Evolutionary conservation across 2,329 filamentous ascomycete genomes (phyloP), one percentile per base, ranked within the genome.

Genomic region (Aphanocladium album): DNA sequence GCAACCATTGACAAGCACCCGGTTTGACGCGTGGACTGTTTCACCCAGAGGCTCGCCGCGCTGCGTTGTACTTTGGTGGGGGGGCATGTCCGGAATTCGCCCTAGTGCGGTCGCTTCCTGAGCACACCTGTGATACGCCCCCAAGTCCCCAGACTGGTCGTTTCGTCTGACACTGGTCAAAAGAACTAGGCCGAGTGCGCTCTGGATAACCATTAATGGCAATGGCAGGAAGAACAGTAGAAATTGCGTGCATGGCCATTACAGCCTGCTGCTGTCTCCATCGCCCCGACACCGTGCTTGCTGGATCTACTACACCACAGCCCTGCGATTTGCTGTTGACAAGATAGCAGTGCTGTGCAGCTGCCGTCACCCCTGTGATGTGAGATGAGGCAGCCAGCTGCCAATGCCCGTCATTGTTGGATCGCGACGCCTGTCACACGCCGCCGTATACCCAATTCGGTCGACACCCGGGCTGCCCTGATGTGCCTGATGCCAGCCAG

Each of bases 121-220:
- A 37, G 47, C 4, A 43, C 21, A 43, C 21, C 25, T 35, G 37
- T 53, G 57, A 53, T 59, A 52, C 39, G 50, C 57, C 49, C 23
- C 11, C 21, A 14, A 33, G 41, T 17, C 11, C 19, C 27, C 17
- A 16, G 30, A 23, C 57, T 47, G 27, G 39, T 41, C 49, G 57
- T 60, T 60, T 54, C 57, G 57, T 47, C 57, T 60, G 57, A 60
- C 50, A 49, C 39, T 23, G 16, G 16, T 19, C 45, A 9, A 8
- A 8, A 9, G 30, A 37, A 27, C 21, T 19, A 39, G 21, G 16
- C 21, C 37, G 11, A 37, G 30, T 39, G 23, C n/a, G 46, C 56
- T 50, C 21, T 9, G 14, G 21, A 43, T 43, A 21, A 4, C 55
- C n/a, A 27, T n/a, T 33, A 9, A 57, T 21, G 25, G 30, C 53